Conservation (phyloP, 108 stramenopile species). For the Mediolabrus comicus region DNA sequence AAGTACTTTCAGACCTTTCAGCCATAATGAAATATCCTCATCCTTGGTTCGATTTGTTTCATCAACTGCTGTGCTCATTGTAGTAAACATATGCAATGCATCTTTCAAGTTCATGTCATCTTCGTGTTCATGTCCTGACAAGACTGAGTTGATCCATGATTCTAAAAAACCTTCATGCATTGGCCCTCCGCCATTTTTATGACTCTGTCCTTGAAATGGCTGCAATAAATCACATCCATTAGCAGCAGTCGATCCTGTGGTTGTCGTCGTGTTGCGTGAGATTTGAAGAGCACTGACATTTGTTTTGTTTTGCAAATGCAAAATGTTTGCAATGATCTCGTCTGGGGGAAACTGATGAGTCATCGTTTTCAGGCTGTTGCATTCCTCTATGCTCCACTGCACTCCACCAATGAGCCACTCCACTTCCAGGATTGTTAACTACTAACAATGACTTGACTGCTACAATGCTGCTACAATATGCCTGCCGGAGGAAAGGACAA, state of each 20-base stretch:
- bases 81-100: not conserved
- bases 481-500: too few species aligned
- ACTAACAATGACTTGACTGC: too few species aligned
- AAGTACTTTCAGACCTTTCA: not conserved
- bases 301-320: not conserved
- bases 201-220: not conserved
- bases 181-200: not conserved
- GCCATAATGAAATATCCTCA: not conserved
- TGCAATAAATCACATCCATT: not conserved
- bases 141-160: not conserved
- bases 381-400: too few species aligned
- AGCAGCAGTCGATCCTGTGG: not conserved
- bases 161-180: not conserved
- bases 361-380: too few species aligned
- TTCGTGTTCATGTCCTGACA: not conserved
- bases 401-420: too few species aligned
- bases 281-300: not conserved
- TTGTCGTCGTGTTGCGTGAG: not conserved
- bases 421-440: too few species aligned
- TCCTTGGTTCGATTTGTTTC: not conserved
- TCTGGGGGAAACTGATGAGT: not conserved
- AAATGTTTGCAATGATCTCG: not conserved
- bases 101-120: not conserved
- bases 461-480: too few species aligned
- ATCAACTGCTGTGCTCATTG: too few species aligned